These are phyloP conservation scores for Pseudocercospora vitis DNA, from an alignment of 2,329 filamentous ascomycete species.

Conservation along the genomic window DNA sequence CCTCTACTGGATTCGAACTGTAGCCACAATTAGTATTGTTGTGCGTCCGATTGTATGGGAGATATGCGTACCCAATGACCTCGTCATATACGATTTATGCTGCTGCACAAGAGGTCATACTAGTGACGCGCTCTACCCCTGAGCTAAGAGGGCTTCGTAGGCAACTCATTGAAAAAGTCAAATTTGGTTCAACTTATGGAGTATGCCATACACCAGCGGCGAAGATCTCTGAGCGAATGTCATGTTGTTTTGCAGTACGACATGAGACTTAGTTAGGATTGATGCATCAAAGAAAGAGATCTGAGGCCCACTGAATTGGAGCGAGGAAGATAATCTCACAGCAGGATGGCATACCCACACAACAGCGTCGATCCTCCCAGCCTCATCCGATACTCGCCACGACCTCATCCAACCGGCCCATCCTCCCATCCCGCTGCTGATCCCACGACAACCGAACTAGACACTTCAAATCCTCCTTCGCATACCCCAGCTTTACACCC, in stretches of 20 bases:
- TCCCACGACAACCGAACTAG: conserved; percentile 42
- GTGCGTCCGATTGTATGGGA: too few species aligned
- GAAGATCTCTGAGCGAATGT: neutral
- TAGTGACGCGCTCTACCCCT: conserved; percentile 15
- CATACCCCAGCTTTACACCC: conserved; percentile 35
- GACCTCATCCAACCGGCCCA: conserved; percentile 24
- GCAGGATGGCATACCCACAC: neutral
- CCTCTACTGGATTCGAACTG: conserved; percentile 2
- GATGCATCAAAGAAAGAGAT: too few species aligned
- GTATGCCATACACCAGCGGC: neutral
- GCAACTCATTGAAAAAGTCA: neutral
- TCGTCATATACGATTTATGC: conserved; percentile 1
- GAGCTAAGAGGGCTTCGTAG: neutral
- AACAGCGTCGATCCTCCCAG: too few species aligned
- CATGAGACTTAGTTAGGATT: too few species aligned
- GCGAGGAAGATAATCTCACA: neutral
- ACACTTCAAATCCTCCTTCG: conserved; percentile 42
- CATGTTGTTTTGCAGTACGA: neutral
- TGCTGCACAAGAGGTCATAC: neutral
- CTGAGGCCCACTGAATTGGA: neutral
- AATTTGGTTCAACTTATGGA: neutral
- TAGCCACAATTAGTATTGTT: too few species aligned
- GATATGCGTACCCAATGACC: too few species aligned
- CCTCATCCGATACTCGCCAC: conserved; percentile 26
- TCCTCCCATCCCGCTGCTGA: conserved; percentile 27